Base-by-base conservation (phyloP, 768 basidiomycete genomes). In the Cystofilobasidium ferigula region DNA sequence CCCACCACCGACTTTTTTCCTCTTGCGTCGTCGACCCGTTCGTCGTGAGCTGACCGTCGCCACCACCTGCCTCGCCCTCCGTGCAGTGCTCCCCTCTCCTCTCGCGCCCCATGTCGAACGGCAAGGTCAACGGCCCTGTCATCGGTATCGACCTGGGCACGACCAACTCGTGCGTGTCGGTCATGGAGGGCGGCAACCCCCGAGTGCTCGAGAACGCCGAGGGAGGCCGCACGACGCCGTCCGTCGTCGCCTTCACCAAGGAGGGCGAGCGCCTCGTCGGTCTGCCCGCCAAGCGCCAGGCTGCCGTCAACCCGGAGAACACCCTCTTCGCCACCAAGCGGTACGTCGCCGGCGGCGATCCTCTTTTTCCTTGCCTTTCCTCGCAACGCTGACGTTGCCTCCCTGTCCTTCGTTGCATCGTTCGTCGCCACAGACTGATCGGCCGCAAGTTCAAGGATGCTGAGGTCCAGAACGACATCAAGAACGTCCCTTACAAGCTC, bases 211-310 rank as follows among this genome's bases (percentile, higher is more conserved):
- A 97, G 79, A 98, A 98, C 80, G 80, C 93, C 7, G 94, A 98
- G 80, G 94, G 95, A 80, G 88, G 88, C 64, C 85, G 95, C 71
- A 98, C 95, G 69, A 99, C 95, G 20, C 95, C 95, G 2, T 99
- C 95, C 43, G 91, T 97, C 63, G 90, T 98, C 71, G 94, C 94
- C 43, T 99, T 99, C 82, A 91, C 95, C 63, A 95, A 97, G 77
- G 92, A 97, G 72, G 91, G 90, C 64, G 95, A 99, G 76, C 90
- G 94, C 66, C 82, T 97, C 36, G 86, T 95, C 67, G 94, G 94
- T 77, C 83, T 95, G 48, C 93, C 94, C 28, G 95, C 94, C 14
- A 93, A 97, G 78, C 89, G 93, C 57, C 94, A 98, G 77, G 92
- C 91, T 1, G 89, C 95, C 56, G 91, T 98, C 75, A 99, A 99